Evolutionary conservation across 139 green algal species (phyloP).

Genomic region (Tetradesmus obliquus): DNA sequence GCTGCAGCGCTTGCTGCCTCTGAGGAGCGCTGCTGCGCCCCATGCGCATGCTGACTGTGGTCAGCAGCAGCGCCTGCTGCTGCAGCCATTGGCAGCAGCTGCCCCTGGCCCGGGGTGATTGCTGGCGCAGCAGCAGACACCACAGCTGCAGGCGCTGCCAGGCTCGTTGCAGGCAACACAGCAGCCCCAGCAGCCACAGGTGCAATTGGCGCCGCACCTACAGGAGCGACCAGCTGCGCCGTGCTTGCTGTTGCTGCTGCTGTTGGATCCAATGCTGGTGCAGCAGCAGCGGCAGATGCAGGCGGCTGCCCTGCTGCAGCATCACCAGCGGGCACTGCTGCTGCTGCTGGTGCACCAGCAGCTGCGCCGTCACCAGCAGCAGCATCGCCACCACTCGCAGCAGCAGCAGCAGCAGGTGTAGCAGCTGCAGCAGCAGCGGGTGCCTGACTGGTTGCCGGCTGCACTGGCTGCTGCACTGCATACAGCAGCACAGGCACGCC

Average conservation of each 20-base stretch:
- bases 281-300: not conserved
- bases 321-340: not conserved
- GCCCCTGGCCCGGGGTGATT: not conserved
- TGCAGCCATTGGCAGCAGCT: not conserved
- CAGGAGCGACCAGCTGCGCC: not conserved
- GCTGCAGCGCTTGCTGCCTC: slow-evolving; percentile 19
- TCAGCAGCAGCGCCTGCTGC: not conserved
- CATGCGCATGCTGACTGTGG: not conserved
- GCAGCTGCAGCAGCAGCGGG: not conserved
- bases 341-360: slow-evolving; percentile 10
- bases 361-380: too few relatives aligned
- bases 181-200: not conserved
- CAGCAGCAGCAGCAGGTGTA: not conserved
- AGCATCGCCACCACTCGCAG: too few relatives aligned
- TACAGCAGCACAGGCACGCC: slow-evolving; percentile 37
- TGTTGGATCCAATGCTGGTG: not conserved
- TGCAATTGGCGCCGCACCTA: not conserved
- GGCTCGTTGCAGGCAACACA: not conserved
- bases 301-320: not conserved
- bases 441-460: not conserved
- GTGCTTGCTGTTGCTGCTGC: not conserved
- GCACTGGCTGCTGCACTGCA: slow-evolving; percentile 4
- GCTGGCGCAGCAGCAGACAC: not conserved
- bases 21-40: not conserved
- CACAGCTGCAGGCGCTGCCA: not conserved